Evolutionary conservation across 345 rosid genomes (phyloP), one percentile per base, ranked within the genome.

Genomic region (Sisymbrium irio): DNA sequence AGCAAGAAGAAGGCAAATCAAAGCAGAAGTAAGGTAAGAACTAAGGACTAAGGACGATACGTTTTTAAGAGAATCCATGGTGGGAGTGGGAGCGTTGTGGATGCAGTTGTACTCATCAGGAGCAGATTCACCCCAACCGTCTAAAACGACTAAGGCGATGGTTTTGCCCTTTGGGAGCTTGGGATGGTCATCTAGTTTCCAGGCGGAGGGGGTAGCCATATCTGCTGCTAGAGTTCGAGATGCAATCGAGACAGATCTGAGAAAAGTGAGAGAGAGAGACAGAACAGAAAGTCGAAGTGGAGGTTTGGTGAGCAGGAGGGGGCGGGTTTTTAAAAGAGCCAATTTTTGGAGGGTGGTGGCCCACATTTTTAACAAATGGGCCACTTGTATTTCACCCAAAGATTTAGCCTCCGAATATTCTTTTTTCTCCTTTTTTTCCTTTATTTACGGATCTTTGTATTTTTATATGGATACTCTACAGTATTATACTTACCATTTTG

Each of bases 91-190:
- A 25, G 98, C 99, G 50, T 83, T 80, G 67, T 95, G 97, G 84
- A 95, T 95, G 46, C 98, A 92, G 69, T 95, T 95, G 62, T 80
- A 95, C 59, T 82, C 76, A 82, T 95, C 96, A 30, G 96, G 89
- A 50, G 77, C 86, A 61, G 86, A 83, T 85, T 95, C 99, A 6
- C 97, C 99, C 98, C 99, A 95, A 0, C 99, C 99, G 80, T 95
- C 99, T 76, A 92, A 80, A 30, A 95, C 97, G n/a, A 95, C 79
- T 69, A 92, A 15, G 30, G 90, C 99, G 4, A 95, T 36, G 32
- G 84, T 76, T 82, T 90, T 95, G 36, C 90, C 92, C 79, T 87
- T 92, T 0, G 93, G 89, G 7, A 95, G 85, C 79, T 78, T 83
- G 7, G 89, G 90, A 71, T 95, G 99, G 78, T 92, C 94, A 70